Evolutionary conservation across 2,329 filamentous ascomycete species (phyloP).

Genomic region (Penicillium palitans): DNA sequence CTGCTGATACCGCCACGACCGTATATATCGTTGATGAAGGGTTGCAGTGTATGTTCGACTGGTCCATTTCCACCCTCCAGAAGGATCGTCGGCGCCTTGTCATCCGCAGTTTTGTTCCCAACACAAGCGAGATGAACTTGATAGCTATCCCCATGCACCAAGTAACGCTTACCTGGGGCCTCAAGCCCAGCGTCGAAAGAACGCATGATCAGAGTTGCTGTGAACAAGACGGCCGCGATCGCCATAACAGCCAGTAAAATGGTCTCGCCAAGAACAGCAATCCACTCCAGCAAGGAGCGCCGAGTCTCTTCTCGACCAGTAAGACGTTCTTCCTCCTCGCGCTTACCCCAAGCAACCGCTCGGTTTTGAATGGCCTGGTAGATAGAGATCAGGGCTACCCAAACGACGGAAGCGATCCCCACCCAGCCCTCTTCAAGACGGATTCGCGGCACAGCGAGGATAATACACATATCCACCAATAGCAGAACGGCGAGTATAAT

Average conservation of each 20-base stretch:
- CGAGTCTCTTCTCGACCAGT: constrained; percentile 86
- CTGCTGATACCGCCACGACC: constrained; percentile 78
- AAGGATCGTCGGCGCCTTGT: constrained; percentile 72
- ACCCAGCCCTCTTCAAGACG: constrained; percentile 87
- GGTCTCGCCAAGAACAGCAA: constrained; percentile 73
- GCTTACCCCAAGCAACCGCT: constrained; percentile 86
- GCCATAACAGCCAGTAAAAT: constrained; percentile 69
- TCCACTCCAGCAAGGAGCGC: constrained; percentile 79
- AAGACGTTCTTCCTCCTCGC: constrained; percentile 86
- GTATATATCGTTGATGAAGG: constrained; percentile 73
- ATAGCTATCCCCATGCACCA: constrained; percentile 82
- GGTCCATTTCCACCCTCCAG: constrained; percentile 81
- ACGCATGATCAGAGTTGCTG: constrained; percentile 75
- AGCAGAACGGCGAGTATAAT: constrained; percentile 67
- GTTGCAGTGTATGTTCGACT: constrained; percentile 75
- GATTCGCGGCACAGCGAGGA: constrained; percentile 71
- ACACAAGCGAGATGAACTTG: constrained; percentile 81
- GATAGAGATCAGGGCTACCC: constrained; percentile 74
- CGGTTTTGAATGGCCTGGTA: constrained; percentile 80
- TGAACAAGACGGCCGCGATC: constrained; percentile 70
- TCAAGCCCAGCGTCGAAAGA: constrained; percentile 73
- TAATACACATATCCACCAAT: constrained; percentile 73
- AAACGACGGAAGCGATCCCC: constrained; percentile 80
- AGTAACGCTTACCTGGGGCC: constrained; percentile 72
- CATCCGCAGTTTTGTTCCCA: constrained; percentile 64